These are phyloP conservation scores for Durotheca rogersii DNA, from an alignment of 495 filamentous ascomycete genomes.

Conservation along the genomic window DNA sequence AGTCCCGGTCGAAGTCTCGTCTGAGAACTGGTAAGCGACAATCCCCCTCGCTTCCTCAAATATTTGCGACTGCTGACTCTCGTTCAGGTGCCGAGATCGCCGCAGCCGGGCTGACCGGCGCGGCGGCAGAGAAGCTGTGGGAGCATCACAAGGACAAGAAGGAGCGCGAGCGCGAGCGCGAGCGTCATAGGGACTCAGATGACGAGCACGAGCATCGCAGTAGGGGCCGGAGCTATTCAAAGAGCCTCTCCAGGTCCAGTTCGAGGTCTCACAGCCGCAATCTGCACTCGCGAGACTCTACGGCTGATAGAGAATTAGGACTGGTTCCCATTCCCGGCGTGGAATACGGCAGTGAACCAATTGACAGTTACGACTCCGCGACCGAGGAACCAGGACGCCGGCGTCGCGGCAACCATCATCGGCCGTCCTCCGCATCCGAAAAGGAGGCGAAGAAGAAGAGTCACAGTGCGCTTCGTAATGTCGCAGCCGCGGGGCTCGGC, in stretches of 20 bases:
- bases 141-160: constrained; percentile 72
- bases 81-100: constrained; percentile 57
- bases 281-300: constrained; percentile 47
- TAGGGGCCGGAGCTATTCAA: constrained; percentile 47
- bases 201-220: constrained; percentile 31
- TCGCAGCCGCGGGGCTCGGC: constrained; percentile 68
- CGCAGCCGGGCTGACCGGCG: constrained; percentile 74
- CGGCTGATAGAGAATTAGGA: constrained; percentile 63
- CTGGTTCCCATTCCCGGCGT: constrained; percentile 60
- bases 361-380: constrained; percentile 43
- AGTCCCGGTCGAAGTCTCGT: constrained; percentile 61
- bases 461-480: constrained; percentile 59
- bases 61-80: constrained; percentile 8
- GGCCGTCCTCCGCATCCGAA: constrained; percentile 45
- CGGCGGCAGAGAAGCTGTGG: constrained; percentile 77
- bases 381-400: constrained; percentile 28
- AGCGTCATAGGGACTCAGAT: constrained; percentile 38
- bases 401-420: constrained; percentile 22
- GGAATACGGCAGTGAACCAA: constrained; percentile 46
- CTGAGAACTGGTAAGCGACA: constrained; percentile 42
- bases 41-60: background rate
- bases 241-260: constrained; percentile 51
- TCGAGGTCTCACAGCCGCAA: constrained; percentile 42
- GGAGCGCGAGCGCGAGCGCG: constrained; percentile 61
- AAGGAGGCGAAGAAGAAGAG: constrained; percentile 59